Evolutionary conservation across 192 early-diverging fungal species (phyloP), one percentile per base, ranked within the genome.

Genomic region (Backusella sp.): DNA sequence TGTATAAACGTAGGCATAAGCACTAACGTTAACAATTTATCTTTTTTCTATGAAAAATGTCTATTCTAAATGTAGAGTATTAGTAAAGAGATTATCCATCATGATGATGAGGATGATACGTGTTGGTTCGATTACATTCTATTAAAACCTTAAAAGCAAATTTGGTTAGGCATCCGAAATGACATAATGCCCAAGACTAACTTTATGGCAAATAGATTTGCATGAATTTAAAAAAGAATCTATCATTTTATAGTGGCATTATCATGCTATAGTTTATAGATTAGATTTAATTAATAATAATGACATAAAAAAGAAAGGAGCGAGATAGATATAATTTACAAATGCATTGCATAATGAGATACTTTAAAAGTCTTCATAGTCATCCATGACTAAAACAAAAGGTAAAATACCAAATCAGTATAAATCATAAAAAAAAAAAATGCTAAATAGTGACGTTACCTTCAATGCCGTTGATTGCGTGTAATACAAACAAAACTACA

Each of bases 401-500:
- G 21, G 21, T 7, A 12, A 62, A 62, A 32, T 32, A 32, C 32
- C 26, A 62, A 62, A 28, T 62, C 56, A 62, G 56, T 62, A 28
- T 12, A 28, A 23, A 26, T 8, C 9, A 1, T 14, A 62, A 28
- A 14, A 28, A 28, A 14, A 28, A 23, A 62, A 26, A 12, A 14
- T 12, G 12, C 26, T 28, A 62, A 26, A 62, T 7, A 26, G 70
- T 37, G 41, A 62, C 75, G 7, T 81, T 85, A 79, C 82, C 83
- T 75, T 91, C 84, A 35, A 88, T 86, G 1, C 84, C 83, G 53
- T 85, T 88, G 35, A 92, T 74, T 32, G 88, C 84, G 46, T 87
- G 82, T 52, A 93, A 83, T 0, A 88, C 86, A 82, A 92, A 92
- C 7, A 90, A 79, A 5, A 83, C 76, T 32, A 90, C 71, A 71